Conservation (phyloP, 768 basidiomycete genomes). For the Myochromella boudieri region DNA sequence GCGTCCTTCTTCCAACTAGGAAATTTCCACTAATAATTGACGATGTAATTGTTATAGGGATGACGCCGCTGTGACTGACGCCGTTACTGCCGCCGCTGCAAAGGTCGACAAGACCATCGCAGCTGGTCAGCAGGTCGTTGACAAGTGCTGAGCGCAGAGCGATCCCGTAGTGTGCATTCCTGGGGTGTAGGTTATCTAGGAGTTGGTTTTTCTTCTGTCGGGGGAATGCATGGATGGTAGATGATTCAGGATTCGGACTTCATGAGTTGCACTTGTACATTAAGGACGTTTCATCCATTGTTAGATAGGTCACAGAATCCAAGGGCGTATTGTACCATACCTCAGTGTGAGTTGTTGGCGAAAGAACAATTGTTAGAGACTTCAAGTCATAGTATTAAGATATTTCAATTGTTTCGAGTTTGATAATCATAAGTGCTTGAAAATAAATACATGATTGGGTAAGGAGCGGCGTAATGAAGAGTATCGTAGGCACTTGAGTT, state of each 20-base stretch:
- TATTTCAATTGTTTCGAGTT: too few species aligned
- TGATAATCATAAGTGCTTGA: too few species aligned
- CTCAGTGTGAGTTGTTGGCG: not conserved
- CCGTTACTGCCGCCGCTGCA: slow-evolving; percentile 16
- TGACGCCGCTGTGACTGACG: slow-evolving; percentile 20
- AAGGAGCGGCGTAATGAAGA: not conserved
- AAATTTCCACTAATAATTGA: not conserved
- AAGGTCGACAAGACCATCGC: slow-evolving; percentile 22
- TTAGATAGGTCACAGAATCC: not conserved
- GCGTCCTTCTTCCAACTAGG: not conserved
- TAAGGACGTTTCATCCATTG: not conserved
- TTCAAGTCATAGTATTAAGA: too few species aligned
- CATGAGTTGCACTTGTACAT: not conserved
- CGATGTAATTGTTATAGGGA: slow-evolving; percentile 8
- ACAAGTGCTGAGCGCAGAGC: slow-evolving; percentile 15
- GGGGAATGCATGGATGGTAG: not conserved
- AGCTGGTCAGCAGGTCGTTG: slow-evolving; percentile 21
- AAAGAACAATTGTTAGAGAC: not conserved
- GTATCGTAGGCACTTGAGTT: not conserved
- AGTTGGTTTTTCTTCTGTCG: not conserved
- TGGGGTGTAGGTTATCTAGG: not conserved
- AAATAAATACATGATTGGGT: not conserved
- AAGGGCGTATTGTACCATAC: not conserved
- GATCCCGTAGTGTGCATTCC: too few species aligned
- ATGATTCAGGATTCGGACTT: not conserved